Base-by-base conservation (phyloP, 345 rosid species). In the Cardiospermum halicacabum region DNA sequence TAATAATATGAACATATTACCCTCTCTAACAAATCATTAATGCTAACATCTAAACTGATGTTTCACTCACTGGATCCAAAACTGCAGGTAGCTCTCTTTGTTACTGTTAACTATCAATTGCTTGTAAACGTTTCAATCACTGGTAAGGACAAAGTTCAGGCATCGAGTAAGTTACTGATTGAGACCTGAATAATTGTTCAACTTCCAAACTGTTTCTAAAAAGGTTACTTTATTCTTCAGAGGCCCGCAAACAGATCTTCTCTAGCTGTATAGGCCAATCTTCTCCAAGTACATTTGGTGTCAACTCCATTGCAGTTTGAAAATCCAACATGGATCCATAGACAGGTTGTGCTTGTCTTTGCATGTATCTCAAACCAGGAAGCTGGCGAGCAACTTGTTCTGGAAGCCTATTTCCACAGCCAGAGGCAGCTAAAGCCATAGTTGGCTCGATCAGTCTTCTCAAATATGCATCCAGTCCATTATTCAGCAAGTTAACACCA, bases 391-490 rank as follows among this genome's bases (percentile, higher is more conserved):
- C 71, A 65, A 53, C 36, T 28, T 50, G 74, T 67, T 70, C 70
- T 47, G 66, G 62, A 18, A 1, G 67, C 36, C 45, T 69, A 30
- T 60, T 65, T 58, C 80, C 69, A 63, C 65, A 50, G 65, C 85
- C 79, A 16, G 87, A 63, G 51, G 77, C 71, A 39, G 95, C 88
- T 51, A 94, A 71, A 74, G 75, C 66, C 69, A 91, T 58, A 60
- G 86, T 85, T 8, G 96, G 91, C 65, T 84, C 87, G 2, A 91
- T 79, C 89, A 94, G 58, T 64, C 87, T 79, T 75, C 60, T 89
- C 78, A 94, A 56, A 75, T 80, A 89, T 1, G 72, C 75, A 71
- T 94, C 95, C 72, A 94, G 56, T 12, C 84, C 88, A 37, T 72
- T 88, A 68, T 89, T 94, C 72, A 94, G 80, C 73, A 91, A 58